Percentiles rank a stretch among this genome's conserved stretches.
These are phyloP conservation scores for Pulveroboletus frians DNA, from an alignment of 768 basidiomycete species.

Conservation along the genomic window DNA sequence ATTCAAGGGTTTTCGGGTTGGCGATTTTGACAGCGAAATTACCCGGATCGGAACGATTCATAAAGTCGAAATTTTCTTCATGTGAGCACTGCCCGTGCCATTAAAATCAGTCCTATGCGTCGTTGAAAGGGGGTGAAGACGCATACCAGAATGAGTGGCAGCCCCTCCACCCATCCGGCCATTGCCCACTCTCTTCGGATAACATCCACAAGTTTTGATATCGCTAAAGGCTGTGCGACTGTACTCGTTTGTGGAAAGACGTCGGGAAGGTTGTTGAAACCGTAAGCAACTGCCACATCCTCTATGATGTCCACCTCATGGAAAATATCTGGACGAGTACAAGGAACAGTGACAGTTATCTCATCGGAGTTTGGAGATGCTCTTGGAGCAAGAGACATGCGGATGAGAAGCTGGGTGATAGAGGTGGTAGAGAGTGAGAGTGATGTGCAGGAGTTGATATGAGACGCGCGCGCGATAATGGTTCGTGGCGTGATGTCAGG, in stretches of 20 bases:
- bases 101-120: constrained; percentile 1
- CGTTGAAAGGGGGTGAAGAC: neutral
- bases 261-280: constrained; percentile 93
- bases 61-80: constrained; percentile 94
- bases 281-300: constrained; percentile 95
- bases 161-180: constrained; percentile 93
- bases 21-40: constrained; percentile 83
- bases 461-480: constrained; percentile 75
- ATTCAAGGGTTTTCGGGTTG: constrained; percentile 96
- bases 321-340: constrained; percentile 97
- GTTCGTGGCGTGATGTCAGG: constrained; percentile 75
- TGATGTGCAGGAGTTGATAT: constrained; percentile 94
- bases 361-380: constrained; percentile 51
- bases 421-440: constrained; percentile 62
- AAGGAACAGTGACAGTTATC: constrained; percentile 72
- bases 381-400: constrained; percentile 73
- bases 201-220: constrained; percentile 87
- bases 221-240: constrained; percentile 84
- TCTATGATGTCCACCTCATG: constrained; percentile 99
- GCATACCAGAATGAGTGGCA: constrained; percentile 85
- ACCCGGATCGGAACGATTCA: constrained; percentile 83
- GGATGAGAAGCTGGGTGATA: constrained; percentile 66
- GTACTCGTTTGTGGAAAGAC: constrained; percentile 92
- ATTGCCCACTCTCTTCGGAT: constrained; percentile 88
- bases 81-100: constrained; percentile 74